Percentiles rank a stretch among this genome's conserved stretches.
phyloP scores from a whole-genome alignment of 2,329 filamentous ascomycete genomes.

The Xylariaceae sp. region DNA sequence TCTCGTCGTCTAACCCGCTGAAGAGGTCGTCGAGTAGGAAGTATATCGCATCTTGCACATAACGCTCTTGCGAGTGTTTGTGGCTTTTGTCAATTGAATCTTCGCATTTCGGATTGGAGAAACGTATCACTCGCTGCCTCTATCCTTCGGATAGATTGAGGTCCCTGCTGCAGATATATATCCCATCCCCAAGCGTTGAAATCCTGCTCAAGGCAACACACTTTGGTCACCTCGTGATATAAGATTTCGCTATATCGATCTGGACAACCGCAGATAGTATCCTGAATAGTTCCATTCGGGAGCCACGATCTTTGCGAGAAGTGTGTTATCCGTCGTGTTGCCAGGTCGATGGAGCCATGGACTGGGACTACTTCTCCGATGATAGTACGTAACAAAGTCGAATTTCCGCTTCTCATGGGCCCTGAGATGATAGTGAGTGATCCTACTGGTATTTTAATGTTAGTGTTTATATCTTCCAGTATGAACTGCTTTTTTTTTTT shows the following conservation, averaged over 20 bases:
- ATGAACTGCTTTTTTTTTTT: background rate
- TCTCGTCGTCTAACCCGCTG: conserved; percentile 34
- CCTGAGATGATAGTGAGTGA: conserved; percentile 27
- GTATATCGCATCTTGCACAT: conserved; percentile 28
- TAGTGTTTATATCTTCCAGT: conserved; percentile 14
- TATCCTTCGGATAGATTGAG: conserved; percentile 30
- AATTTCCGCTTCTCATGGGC: conserved; percentile 28
- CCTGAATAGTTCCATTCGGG: conserved; percentile 31
- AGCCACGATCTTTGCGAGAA: conserved; percentile 37
- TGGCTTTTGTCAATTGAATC: conserved; percentile 1
- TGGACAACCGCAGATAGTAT: conserved; percentile 28
- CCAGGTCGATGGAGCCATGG: conserved; percentile 25
- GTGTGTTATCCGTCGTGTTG: conserved; percentile 31
- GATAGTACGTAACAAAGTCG: conserved; percentile 22
- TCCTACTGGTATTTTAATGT: conserved; percentile 20
- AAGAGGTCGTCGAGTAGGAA: conserved; percentile 35
- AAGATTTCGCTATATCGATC: conserved; percentile 18
- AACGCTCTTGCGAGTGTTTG: conserved; percentile 36
- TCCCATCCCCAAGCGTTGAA: conserved; percentile 21
- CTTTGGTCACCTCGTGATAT: conserved; percentile 30
- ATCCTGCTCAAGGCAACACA: conserved; percentile 26
- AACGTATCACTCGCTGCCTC: conserved; percentile 28
- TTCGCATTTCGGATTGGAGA: background rate
- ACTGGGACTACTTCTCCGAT: conserved; percentile 19
- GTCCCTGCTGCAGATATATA: conserved; percentile 18